Evolutionary conservation across 2,329 filamentous ascomycete species (phyloP).

Genomic region (Xylariaceae sp.): DNA sequence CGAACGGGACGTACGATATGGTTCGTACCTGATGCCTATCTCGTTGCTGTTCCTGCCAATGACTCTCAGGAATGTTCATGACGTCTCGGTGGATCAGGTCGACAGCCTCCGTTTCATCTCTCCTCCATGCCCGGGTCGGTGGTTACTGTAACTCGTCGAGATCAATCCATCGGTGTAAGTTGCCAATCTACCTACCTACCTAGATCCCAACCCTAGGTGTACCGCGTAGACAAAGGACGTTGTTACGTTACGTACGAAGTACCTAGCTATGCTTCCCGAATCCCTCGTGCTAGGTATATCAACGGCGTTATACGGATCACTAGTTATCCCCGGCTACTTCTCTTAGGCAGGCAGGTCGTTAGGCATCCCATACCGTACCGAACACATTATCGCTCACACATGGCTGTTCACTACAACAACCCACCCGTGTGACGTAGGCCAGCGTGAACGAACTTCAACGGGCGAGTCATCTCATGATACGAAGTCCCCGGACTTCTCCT

Average conservation of each 20-base stretch:
- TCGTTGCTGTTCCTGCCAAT: too few species aligned
- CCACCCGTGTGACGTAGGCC: slow-evolving; percentile 11
- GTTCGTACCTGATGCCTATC: background rate
- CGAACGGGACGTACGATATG: background rate
- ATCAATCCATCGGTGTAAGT: background rate
- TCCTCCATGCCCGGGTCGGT: slow-evolving; percentile 3
- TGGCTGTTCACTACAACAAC: background rate
- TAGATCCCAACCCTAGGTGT: background rate
- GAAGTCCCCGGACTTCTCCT: too few species aligned
- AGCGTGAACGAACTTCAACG: slow-evolving; percentile 3
- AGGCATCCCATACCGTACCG: background rate
- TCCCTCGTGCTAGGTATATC: background rate
- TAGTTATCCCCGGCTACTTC: background rate
- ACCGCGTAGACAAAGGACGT: too few species aligned
- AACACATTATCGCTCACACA: slow-evolving; percentile 14
- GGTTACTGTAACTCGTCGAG: background rate
- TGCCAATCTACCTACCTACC: background rate
- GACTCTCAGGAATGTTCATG: background rate
- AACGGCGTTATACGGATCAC: too few species aligned
- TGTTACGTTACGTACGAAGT: slow-evolving; percentile 12
- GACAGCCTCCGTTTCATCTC: background rate
- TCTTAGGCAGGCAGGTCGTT: background rate
- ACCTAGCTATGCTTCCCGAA: slow-evolving; percentile 10
- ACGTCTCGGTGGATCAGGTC: background rate
- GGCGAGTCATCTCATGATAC: slow-evolving; percentile 5